Conservation (phyloP, 805 yeast species). For the Helenozyma baotianmanensis region DNA sequence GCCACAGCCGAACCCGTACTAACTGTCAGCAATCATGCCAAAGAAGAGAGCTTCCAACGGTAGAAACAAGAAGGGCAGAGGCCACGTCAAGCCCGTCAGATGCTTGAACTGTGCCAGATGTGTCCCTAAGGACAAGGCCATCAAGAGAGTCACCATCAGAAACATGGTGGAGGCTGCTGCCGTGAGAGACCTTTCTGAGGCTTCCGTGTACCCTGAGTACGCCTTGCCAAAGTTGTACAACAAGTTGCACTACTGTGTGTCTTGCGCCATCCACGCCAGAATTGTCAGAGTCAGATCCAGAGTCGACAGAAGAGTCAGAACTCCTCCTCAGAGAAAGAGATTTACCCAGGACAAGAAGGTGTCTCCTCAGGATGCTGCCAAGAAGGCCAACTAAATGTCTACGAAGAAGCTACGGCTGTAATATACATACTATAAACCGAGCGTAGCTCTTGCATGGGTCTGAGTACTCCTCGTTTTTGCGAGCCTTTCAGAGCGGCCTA, state of each 20-base stretch:
- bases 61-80: slow-evolving; percentile 99
- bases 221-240: slow-evolving; percentile 99
- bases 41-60: slow-evolving; percentile 99
- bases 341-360: slow-evolving; percentile 95
- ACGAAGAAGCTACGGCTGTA: slow-evolving; percentile 7
- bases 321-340: slow-evolving; percentile 99
- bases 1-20: slow-evolving; percentile 4
- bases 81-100: slow-evolving; percentile 99
- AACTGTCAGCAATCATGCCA: slow-evolving; percentile 67
- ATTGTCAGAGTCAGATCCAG: slow-evolving; percentile 99
- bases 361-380: slow-evolving; percentile 96
- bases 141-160: slow-evolving; percentile 99
- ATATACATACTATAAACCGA: slow-evolving; percentile 6
- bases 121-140: slow-evolving; percentile 99
- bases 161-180: slow-evolving; percentile 99
- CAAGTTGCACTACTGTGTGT: slow-evolving; percentile 99
- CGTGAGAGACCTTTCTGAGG: slow-evolving; percentile 99
- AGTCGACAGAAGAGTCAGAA: slow-evolving; percentile 96
- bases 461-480: no score
- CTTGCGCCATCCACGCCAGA: slow-evolving; percentile 99
- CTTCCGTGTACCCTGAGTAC: slow-evolving; percentile 98
- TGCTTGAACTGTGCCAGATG: slow-evolving; percentile 99
- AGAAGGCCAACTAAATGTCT: slow-evolving; percentile 62
- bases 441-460: no score
- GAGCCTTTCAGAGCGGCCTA: no score